phyloP scores from a whole-genome alignment of 2,329 filamentous ascomycete genomes.

The Apiospora marii region DNA sequence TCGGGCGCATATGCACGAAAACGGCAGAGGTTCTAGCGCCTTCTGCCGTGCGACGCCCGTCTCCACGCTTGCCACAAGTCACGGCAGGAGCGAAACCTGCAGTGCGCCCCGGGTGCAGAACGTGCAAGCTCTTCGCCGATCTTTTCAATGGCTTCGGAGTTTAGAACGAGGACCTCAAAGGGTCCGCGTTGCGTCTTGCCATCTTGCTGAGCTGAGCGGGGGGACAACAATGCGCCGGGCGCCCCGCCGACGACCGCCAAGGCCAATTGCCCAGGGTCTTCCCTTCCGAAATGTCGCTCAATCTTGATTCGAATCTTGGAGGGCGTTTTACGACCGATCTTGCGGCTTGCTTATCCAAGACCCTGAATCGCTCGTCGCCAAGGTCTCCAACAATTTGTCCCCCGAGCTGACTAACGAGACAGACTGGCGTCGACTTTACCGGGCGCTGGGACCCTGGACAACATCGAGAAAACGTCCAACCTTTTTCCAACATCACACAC shows the following conservation, averaged over 20 bases:
- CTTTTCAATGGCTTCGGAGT: constrained; percentile 1
- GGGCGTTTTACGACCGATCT: background rate
- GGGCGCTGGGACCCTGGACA: background rate
- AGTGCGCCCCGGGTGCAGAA: background rate
- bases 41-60: constrained; percentile 11
- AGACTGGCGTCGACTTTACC: background rate
- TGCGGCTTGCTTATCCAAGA: constrained; percentile 13
- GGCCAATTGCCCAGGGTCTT: background rate
- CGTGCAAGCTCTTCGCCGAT: background rate
- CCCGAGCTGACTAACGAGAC: background rate
- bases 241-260: background rate
- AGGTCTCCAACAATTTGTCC: background rate
- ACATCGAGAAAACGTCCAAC: background rate
- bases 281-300: background rate
- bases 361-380: background rate
- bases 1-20: background rate
- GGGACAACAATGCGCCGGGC: background rate
- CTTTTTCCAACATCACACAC: background rate
- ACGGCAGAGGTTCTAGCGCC: background rate
- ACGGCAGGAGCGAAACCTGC: background rate
- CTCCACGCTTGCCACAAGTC: background rate
- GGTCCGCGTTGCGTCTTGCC: background rate
- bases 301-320: background rate
- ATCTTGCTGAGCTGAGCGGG: background rate
- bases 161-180: background rate